Base-by-base conservation (phyloP, 192 early-diverging fungal genomes). In the Funneliformis mosseae region DNA sequence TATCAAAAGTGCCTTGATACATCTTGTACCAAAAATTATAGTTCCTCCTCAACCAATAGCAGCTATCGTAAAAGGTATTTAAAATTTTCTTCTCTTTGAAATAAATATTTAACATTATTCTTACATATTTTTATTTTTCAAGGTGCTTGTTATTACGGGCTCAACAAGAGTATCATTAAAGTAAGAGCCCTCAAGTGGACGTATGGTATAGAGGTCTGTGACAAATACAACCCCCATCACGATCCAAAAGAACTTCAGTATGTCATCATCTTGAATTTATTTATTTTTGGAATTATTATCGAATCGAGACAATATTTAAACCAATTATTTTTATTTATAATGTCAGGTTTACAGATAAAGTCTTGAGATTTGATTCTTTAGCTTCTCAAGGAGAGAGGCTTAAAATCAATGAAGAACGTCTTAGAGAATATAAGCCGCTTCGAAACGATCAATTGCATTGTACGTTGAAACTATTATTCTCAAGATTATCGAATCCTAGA, bases 31-130 rank as follows among this genome's bases (percentile, higher is more conserved):
- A 3, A 73, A 86, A 25, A 85, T 91, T 28, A 87, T 86, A 16
- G 84, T 86, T 10, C 89, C 89, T 16, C 84, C 83, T 8, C 85
- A 87, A 78, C 86, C 87, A 27, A 88, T 89, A 43, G 74, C 89
- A 28, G 89, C 89, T 0, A 85, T 91, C 8, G 87, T 88, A 7
- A 83, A 85, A 74, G 89, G 89, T 41, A 87, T 87, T n/a, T 85
- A 55, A 55, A 0, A 55, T 21, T 14, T 55, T n/a, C 50, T 55
- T 45, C 9, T 45, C 5, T 45, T 45, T 45, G 6, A 45, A 9
- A 9, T 0, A 45, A 9, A 9, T 0, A 5, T 45, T 45, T 50
- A 18, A 50, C 4, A 50, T 50, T 50, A 50, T 50, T 16, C 18
- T 4, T 18, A 1, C 48, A 21, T 21, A 21, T 33, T 33, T 33